A percentile compares a stretch with the other conserved stretches of the same genome.
Conservation (phyloP, 441 rosid species). For the Heliophila coronopifolia region DNA sequence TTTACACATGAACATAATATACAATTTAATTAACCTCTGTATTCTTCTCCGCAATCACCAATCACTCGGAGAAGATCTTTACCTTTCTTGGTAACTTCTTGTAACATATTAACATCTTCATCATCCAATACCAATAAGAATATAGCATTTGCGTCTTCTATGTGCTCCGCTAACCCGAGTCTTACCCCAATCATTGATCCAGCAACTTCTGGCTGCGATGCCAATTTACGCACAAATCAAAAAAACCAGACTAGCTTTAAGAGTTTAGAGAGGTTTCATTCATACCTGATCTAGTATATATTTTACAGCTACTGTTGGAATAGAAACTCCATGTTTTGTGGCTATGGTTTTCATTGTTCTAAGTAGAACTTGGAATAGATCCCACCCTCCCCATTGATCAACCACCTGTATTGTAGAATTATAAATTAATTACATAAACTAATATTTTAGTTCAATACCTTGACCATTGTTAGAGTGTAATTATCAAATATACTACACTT, state of each 20-base stretch:
- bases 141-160: slow-evolving; percentile 60
- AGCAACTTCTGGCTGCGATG: slow-evolving; percentile 53
- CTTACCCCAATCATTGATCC: slow-evolving; percentile 80
- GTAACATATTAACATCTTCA: slow-evolving; percentile 54
- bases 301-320: slow-evolving; percentile 83
- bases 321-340: slow-evolving; percentile 76
- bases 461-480: too few species aligned
- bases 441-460: too few species aligned
- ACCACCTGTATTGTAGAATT: too few species aligned
- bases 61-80: slow-evolving; percentile 71
- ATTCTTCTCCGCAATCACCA: slow-evolving; percentile 95
- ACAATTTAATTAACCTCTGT: too few species aligned
- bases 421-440: too few species aligned
- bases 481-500: too few species aligned
- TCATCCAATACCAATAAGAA: slow-evolving; percentile 71
- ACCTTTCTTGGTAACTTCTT: slow-evolving; percentile 49
- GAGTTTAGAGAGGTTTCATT: too few species aligned
- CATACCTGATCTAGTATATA: slow-evolving; percentile 86
- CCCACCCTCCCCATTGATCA: slow-evolving; percentile 99
- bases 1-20: too few species aligned
- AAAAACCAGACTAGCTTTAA: neutral
- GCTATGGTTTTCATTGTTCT: slow-evolving; percentile 63
- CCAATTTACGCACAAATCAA: neutral
- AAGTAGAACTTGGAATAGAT: slow-evolving; percentile 70
- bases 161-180: slow-evolving; percentile 67